Conservation (phyloP, 2,329 filamentous ascomycete genomes). For the Xylariaceae sp. region DNA sequence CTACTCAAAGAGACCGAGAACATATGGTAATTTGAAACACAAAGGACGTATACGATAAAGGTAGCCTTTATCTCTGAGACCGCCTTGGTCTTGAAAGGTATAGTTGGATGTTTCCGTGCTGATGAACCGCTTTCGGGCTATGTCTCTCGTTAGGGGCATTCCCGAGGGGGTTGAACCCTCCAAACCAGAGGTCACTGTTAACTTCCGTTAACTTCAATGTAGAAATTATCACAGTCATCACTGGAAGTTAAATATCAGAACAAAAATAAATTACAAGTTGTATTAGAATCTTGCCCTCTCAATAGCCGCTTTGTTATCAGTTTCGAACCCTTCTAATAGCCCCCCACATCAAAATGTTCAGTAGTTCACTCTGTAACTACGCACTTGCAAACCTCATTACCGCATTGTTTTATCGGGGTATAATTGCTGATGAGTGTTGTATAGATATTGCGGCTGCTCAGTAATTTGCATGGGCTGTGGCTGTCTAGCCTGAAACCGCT, state of each 20-base stretch:
- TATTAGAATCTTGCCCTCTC: slow-evolving; percentile 17
- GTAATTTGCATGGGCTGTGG: not conserved
- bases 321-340: not conserved
- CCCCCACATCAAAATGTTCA: too few species aligned
- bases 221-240: too few species aligned
- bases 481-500: not conserved
- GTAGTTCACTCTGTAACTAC: too few species aligned
- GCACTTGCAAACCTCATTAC: not conserved
- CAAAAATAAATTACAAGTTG: too few species aligned
- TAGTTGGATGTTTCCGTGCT: slow-evolving; percentile 21
- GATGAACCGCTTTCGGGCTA: slow-evolving; percentile 22
- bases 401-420: slow-evolving; percentile 7
- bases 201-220: not conserved
- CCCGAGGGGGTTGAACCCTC: not conserved
- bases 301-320: not conserved
- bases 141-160: slow-evolving; percentile 14
- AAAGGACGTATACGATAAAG: slow-evolving; percentile 23
- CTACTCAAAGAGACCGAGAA: slow-evolving; percentile 23
- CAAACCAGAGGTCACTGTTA: not conserved
- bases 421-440: not conserved
- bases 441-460: not conserved
- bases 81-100: not conserved
- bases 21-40: slow-evolving; percentile 6
- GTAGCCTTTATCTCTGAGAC: not conserved
- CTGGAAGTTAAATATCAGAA: not conserved